Percentiles rank a stretch among this genome's conserved stretches.
Evolutionary conservation across 257 asterid genomes (phyloP).

Genomic region (Nicotiana otophora): DNA sequence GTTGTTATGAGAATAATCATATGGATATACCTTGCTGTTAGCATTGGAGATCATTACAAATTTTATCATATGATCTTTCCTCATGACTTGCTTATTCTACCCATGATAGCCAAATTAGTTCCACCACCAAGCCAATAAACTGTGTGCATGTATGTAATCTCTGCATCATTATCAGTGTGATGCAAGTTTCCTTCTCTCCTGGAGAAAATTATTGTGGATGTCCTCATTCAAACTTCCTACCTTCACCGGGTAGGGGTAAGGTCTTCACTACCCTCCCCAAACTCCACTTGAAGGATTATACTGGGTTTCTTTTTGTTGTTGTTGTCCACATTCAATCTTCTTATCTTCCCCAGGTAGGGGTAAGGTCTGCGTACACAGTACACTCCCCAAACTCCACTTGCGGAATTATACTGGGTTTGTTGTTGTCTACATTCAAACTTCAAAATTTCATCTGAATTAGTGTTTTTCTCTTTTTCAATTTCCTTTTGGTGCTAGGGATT

Average conservation of each 20-base stretch:
- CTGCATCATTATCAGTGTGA: not conserved
- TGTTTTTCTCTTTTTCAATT: not conserved
- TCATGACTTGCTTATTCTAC: slow-evolving; percentile 2
- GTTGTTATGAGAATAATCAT: not conserved
- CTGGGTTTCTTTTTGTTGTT: too few species aligned
- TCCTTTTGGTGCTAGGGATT: not conserved
- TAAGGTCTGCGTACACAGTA: too few species aligned
- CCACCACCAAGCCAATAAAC: not conserved
- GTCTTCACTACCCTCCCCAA: too few species aligned
- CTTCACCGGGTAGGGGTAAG: too few species aligned
- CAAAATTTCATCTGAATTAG: not conserved
- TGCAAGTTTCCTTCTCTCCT: not conserved
- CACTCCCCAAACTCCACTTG: too few species aligned
- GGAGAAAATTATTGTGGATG: not conserved
- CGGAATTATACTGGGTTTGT: too few species aligned
- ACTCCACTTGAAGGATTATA: too few species aligned
- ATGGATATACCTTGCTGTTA: not conserved
- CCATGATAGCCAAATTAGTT: not conserved
- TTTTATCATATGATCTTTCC: not conserved
- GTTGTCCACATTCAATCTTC: too few species aligned
- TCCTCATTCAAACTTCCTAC: not conserved
- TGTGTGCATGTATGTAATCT: not conserved
- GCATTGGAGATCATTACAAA: not conserved
- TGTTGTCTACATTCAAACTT: not conserved
- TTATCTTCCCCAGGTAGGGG: too few species aligned